Evolutionary conservation across 805 yeast genomes (phyloP), one percentile per base, ranked within the genome.

Genomic region (Maudiozyma saulgeensis): DNA sequence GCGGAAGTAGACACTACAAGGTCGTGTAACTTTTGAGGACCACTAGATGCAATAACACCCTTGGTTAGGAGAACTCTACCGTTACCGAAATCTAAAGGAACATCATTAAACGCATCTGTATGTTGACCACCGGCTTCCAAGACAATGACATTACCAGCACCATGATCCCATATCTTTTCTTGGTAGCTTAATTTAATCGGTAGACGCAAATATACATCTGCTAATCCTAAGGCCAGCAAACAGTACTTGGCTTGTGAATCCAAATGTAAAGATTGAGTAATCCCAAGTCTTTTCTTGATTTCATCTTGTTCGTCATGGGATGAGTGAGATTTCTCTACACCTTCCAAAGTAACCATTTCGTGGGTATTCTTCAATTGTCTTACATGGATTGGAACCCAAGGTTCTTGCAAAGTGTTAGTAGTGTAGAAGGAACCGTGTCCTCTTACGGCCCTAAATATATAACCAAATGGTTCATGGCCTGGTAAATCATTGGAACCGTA

Each of bases 81-180:
- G 41, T 74, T 71, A 7, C 96, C 89, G 59, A 93, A 93, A 61
- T 91, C 82, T 50, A 93, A 75, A 23, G 75, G 73, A 12, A 72
- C 72, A 18, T 96, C 96, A 49, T 77, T 67, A 67, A 91, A 79
- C 1, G 68, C 51, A 62, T 93, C 99, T 15, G 91, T 80, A 12
- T 93, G 98, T 45, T 72, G 65, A 6, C 99, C 99, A 41, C 97
- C 97, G 58, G 95, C 85, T 67, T 95, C 99, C 35, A 77, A 74
- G 43, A 95, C 82, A 52, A 93, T 75, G 13, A 91, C 74, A 60
- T 85, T 84, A 3, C 99, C 99, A 1, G 97, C 95, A 18, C 98
- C 98, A 66, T 93, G 99, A 68, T 93, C 99, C 98, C 99, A 93
- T 52, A 93, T 89, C 68, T 93, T 93, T 65, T 93, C 99, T 58